Conservation (phyloP, 345 rosid genomes). For the Diplotaxis tenuifolia region DNA sequence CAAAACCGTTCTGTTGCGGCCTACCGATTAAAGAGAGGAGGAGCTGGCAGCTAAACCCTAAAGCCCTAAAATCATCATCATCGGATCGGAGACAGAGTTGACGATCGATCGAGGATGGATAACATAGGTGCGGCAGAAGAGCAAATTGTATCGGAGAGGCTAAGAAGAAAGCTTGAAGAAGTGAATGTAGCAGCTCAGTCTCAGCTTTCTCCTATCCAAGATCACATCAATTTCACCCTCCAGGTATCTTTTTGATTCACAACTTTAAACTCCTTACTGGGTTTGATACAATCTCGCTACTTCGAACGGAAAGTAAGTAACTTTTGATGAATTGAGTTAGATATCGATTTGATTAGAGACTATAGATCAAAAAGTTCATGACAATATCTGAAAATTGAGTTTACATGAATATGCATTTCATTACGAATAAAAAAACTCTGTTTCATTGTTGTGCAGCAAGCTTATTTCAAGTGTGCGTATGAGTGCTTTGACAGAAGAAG, state of each 20-base stretch:
- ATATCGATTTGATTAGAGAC: not conserved
- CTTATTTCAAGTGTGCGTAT: slow-evolving; percentile 62
- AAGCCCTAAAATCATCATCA: slow-evolving; percentile 12
- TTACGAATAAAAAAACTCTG: not conserved
- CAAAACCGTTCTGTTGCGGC: not conserved
- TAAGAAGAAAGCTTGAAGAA: slow-evolving; percentile 61
- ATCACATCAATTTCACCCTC: slow-evolving; percentile 86
- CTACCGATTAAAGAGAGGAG: not conserved
- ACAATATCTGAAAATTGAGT: not conserved
- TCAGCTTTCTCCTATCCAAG: slow-evolving; percentile 78
- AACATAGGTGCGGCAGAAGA: slow-evolving; percentile 63
- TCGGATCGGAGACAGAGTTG: not conserved
- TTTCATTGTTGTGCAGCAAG: slow-evolving; percentile 65
- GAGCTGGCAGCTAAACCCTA: slow-evolving; percentile 26
- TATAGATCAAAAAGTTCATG: not conserved
- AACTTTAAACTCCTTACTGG: not conserved
- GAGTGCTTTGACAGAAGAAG: slow-evolving; percentile 28
- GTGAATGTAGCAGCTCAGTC: slow-evolving; percentile 72
- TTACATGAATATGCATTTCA: too few relatives aligned
- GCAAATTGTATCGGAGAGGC: slow-evolving; percentile 62
- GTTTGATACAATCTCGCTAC: not conserved
- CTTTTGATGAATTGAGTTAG: not conserved
- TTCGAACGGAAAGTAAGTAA: not conserved
- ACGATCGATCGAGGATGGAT: slow-evolving; percentile 49
- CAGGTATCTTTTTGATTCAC: slow-evolving; percentile 50